phyloP scores from a whole-genome alignment of 371 early-diverging fungal species.

The Mucor irregularis region DNA sequence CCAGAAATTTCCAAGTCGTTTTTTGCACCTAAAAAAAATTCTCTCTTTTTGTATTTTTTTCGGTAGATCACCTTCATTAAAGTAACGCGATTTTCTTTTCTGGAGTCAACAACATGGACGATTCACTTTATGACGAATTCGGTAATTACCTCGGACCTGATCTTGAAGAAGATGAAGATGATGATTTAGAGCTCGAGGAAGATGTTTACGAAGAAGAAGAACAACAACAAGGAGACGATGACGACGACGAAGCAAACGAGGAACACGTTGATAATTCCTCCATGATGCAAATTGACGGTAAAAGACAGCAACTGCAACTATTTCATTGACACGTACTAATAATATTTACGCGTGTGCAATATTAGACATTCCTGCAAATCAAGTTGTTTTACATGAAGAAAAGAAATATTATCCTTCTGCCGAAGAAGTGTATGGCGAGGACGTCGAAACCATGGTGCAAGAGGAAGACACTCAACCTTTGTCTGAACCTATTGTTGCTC shows the following conservation, averaged over 20 bases:
- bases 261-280: slow-evolving; percentile 23
- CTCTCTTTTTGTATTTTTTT: slow-evolving; percentile 2
- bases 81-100: slow-evolving; percentile 9
- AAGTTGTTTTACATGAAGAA: slow-evolving; percentile 95
- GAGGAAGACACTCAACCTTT: slow-evolving; percentile 98
- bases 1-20: background rate
- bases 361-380: slow-evolving; percentile 66
- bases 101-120: slow-evolving; percentile 65
- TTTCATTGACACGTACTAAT: background rate
- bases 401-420: slow-evolving; percentile 97
- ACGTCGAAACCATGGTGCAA: slow-evolving; percentile 94
- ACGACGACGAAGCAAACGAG: slow-evolving; percentile 27
- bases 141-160: slow-evolving; percentile 99
- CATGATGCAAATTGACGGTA: slow-evolving; percentile 51
- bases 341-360: background rate
- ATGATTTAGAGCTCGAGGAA: slow-evolving; percentile 33
- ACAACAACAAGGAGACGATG: slow-evolving; percentile 45
- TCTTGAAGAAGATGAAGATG: slow-evolving; percentile 68
- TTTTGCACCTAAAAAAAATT: slow-evolving; percentile 7
- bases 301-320: background rate
- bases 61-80: slow-evolving; percentile 3
- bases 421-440: slow-evolving; percentile 95
- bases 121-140: slow-evolving; percentile 92
- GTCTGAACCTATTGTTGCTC: slow-evolving; percentile 93
- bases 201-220: slow-evolving; percentile 42